A percentile compares a stretch with the other conserved stretches of the same genome.
phyloP scores from a whole-genome alignment of 2,329 filamentous ascomycete genomes.

The Rachicladosporium sp. region DNA sequence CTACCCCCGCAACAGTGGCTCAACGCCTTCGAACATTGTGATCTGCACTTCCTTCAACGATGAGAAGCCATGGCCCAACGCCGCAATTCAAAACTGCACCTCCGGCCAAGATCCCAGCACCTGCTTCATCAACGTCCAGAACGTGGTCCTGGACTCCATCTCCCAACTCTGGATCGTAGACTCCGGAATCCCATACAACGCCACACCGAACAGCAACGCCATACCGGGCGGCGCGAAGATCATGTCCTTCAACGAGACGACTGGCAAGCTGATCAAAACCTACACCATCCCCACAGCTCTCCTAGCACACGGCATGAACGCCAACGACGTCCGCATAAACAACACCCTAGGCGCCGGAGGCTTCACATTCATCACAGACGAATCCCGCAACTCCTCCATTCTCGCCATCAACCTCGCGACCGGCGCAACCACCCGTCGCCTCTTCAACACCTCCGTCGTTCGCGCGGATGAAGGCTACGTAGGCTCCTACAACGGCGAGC shows the following conservation, averaged over 20 bases:
- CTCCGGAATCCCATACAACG: too few species aligned
- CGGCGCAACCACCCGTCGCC: conserved; percentile 23
- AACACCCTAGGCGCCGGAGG: conserved; percentile 29
- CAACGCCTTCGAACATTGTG: conserved; percentile 27
- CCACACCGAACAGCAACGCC: too few species aligned
- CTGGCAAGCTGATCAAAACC: conserved; percentile 22
- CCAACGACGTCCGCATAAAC: conserved; percentile 33
- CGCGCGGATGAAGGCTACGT: conserved; percentile 29
- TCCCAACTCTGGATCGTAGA: too few species aligned
- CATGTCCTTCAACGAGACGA: conserved; percentile 25
- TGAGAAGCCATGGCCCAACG: too few species aligned
- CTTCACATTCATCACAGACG: conserved; percentile 32
- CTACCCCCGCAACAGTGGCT: conserved; percentile 29
- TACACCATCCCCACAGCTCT: conserved; percentile 27
- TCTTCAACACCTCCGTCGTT: conserved; percentile 28
- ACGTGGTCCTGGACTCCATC: too few species aligned
- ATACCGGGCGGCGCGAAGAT: too few species aligned
- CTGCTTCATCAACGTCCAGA: too few species aligned
- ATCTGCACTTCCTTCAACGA: conserved; percentile 18
- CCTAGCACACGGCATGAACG: conserved; percentile 25
- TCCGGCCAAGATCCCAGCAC: too few species aligned
- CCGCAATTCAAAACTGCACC: too few species aligned
- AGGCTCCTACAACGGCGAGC: conserved; percentile 24
- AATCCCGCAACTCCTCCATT: conserved; percentile 25
- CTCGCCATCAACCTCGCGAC: conserved; percentile 28